These are phyloP conservation scores for Eucalyptus cloeziana DNA, from an alignment of 345 rosid genomes.

Conservation along the genomic window DNA sequence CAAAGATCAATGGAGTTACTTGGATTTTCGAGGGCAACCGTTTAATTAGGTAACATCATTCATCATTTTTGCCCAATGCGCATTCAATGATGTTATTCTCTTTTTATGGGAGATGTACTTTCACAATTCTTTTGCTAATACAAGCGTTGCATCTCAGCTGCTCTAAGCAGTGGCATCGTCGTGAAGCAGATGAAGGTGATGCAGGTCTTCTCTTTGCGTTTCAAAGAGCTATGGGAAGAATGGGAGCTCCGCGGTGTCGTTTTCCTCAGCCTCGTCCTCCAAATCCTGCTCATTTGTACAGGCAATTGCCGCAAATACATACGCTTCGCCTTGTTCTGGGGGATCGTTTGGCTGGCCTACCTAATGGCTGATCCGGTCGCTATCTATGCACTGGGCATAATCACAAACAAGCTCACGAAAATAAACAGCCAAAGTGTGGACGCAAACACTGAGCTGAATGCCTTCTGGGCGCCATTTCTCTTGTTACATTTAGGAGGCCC, in stretches of 20 bases:
- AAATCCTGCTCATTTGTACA: not conserved
- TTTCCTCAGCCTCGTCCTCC: constrained; percentile 5
- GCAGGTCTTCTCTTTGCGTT: not conserved
- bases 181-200: not conserved
- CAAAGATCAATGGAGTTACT: not conserved
- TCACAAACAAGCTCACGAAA: not conserved
- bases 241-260: constrained; percentile 3
- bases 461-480: constrained; percentile 28
- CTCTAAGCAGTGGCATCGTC: not conserved
- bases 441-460: not conserved
- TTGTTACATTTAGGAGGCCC: constrained; percentile 35
- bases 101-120: not conserved
- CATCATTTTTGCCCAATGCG: not conserved
- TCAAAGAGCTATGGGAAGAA: not conserved
- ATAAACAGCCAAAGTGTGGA: not conserved
- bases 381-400: not conserved
- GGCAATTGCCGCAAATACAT: not conserved
- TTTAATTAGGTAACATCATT: not conserved
- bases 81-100: not conserved
- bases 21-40: not conserved
- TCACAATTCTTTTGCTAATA: not conserved
- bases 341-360: constrained; percentile 3
- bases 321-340: not conserved
- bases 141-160: not conserved
- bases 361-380: constrained; percentile 5